Evolutionary conservation across 495 filamentous ascomycete genomes (phyloP), one percentile per base, ranked within the genome.

Genomic region (Trichoderma gamsii): DNA sequence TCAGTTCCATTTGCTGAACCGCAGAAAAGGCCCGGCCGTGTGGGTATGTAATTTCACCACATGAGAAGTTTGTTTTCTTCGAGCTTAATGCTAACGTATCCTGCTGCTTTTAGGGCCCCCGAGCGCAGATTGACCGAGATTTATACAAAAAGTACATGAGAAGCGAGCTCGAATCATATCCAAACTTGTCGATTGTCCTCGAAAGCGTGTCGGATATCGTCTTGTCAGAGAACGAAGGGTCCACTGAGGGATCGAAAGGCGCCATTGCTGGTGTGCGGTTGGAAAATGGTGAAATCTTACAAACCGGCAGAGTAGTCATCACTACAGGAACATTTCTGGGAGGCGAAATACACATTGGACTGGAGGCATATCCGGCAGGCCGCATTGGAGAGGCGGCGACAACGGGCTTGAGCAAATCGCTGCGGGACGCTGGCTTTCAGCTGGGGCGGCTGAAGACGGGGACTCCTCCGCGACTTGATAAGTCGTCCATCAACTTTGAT

Each of bases 261-360:
- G 92, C 85, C 75, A 96, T 98, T 69, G 89, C 86, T 12, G 95
- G 95, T 3, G 89, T 99, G 4, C 84, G 90, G 51, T 81, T 99
- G 41, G 95, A 99, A 77, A 90, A 90, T 29, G 96, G 96, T 38
- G 90, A 96, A 78, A 81, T 97, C 32, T 82, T 99, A 63, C 83
- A 87, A 3, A 90, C 96, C 1, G 85, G 85, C 46, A 87, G 90
- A 59, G 93, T 97, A 25, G 84, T 98, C 51, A 97, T 99, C 72
- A 98, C 95, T 0, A 98, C 95, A 0, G 95, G 95, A 0, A 99
- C 95, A 0, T 99, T 99, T 73, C 79, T 99, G 9, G 91, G 96
- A 64, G 95, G 95, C 27, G 96, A 98, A 76, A 99, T 99, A 67
- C 95, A 99, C 73, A 93, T 99, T 68, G 95, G 95, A 6, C 76